A percentile compares a stretch with the other conserved stretches of the same genome.
These are phyloP conservation scores for Xerophyta viscosa DNA, from an alignment of 106 monocot genomes.

Conservation along the genomic window DNA sequence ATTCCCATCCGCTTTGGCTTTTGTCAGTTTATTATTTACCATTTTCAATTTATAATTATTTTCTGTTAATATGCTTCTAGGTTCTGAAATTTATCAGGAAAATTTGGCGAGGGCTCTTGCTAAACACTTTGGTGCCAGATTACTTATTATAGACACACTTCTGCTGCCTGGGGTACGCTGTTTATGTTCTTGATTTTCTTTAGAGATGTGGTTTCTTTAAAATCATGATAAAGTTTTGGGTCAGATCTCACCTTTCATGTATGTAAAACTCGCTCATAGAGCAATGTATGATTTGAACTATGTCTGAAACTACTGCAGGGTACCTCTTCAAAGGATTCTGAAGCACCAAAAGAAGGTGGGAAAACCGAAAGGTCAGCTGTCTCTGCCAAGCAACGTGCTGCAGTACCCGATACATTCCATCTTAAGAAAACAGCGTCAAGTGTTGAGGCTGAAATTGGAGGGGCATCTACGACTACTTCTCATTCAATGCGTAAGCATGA, in stretches of 20 bases:
- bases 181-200: neutral
- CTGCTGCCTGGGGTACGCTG: slow-evolving; percentile 66
- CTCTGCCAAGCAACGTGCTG: slow-evolving; percentile 44
- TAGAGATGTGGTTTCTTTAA: neutral
- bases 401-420: slow-evolving; percentile 29
- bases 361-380: slow-evolving; percentile 40
- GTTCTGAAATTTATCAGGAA: slow-evolving; percentile 98
- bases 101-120: slow-evolving; percentile 72
- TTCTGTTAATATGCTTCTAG: slow-evolving; percentile 27
- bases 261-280: too few relatives aligned
- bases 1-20: neutral
- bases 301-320: slow-evolving; percentile 22
- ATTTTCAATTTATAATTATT: neutral
- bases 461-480: slow-evolving; percentile 55
- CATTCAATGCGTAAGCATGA: slow-evolving; percentile 73
- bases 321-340: slow-evolving; percentile 51
- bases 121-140: slow-evolving; percentile 62
- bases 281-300: too few relatives aligned
- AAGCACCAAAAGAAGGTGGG: slow-evolving; percentile 54
- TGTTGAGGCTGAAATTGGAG: slow-evolving; percentile 77
- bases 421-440: slow-evolving; percentile 64
- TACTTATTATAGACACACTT: slow-evolving; percentile 74
- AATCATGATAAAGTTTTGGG: too few relatives aligned
- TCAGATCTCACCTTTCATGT: too few relatives aligned
- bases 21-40: slow-evolving; percentile 2